Conservation (phyloP, 257 asterid genomes). For the Penstemon eatonii region DNA sequence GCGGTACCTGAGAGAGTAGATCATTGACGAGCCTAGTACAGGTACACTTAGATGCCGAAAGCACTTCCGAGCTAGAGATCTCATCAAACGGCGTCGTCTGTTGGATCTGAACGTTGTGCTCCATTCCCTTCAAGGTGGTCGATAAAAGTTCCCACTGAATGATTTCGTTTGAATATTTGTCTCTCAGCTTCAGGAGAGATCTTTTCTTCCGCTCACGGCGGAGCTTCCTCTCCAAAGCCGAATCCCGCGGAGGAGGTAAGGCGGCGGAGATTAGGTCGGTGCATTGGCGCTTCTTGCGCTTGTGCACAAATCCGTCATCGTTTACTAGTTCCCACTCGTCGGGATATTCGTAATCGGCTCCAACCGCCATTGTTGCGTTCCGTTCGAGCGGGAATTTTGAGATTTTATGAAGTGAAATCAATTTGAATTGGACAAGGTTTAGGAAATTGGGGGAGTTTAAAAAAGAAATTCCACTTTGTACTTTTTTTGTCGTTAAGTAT, state of each 20-base stretch:
- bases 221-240: conserved; percentile 48
- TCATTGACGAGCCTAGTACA: conserved; percentile 48
- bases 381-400: conserved; percentile 23
- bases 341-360: conserved; percentile 40
- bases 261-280: conserved; percentile 35
- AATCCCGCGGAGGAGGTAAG: conserved; percentile 57
- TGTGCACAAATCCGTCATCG: conserved; percentile 69
- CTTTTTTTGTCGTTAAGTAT: background rate
- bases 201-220: conserved; percentile 58
- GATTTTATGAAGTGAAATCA: conserved; percentile 11
- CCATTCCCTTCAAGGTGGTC: conserved; percentile 55
- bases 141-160: conserved; percentile 75
- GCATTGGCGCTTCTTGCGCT: conserved; percentile 57
- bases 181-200: conserved; percentile 57
- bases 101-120: conserved; percentile 32
- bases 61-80: conserved; percentile 31
- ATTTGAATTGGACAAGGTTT: conserved; percentile 15
- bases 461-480: background rate
- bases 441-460: background rate
- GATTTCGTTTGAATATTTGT: conserved; percentile 50
- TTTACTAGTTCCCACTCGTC: conserved; percentile 66
- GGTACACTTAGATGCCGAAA: conserved; percentile 29
- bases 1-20: conserved; percentile 60
- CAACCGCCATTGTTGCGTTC: conserved; percentile 44
- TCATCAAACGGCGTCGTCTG: conserved; percentile 35